These are phyloP conservation scores for Allium cepa DNA, from an alignment of 106 monocot genomes.

Conservation along the genomic window DNA sequence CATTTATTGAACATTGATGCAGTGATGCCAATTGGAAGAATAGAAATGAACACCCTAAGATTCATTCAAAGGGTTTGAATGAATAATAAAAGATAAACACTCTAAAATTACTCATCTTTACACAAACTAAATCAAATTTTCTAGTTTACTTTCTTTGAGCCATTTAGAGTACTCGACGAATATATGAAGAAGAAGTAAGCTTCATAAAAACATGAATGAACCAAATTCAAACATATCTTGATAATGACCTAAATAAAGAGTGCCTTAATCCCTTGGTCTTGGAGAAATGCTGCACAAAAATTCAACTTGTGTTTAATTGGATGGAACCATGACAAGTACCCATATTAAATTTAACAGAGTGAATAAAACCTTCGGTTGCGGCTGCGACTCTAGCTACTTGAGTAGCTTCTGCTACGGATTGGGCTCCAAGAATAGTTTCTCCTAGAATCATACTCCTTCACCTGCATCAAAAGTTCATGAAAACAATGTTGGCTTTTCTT, in stretches of 20 bases:
- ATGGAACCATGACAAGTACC: neutral
- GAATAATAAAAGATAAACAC: too few species aligned
- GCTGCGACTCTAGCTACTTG: slow-evolving; percentile 6
- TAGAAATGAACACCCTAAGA: too few species aligned
- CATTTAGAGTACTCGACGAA: too few species aligned
- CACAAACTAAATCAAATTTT: too few species aligned
- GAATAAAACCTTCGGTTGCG: slow-evolving; percentile 11
- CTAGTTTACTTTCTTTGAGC: too few species aligned
- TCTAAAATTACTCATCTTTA: too few species aligned
- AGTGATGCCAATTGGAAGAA: too few species aligned
- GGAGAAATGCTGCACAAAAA: slow-evolving; percentile 11
- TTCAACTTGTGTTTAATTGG: neutral
- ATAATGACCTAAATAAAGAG: slow-evolving; percentile 2
- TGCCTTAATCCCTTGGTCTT: slow-evolving; percentile 3
- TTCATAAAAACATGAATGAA: too few species aligned
- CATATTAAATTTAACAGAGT: neutral
- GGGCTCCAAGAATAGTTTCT: slow-evolving; percentile 15
- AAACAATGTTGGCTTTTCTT: neutral
- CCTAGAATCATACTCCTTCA: slow-evolving; percentile 15
- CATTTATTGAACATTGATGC: too few species aligned
- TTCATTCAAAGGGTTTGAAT: too few species aligned
- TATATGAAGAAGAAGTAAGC: too few species aligned
- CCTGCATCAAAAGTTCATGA: neutral
- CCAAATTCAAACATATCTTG: too few species aligned
- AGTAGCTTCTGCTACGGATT: slow-evolving; percentile 2